Conservation (phyloP, 2,329 filamentous ascomycete genomes). For the Hyphodiscus sp. region DNA sequence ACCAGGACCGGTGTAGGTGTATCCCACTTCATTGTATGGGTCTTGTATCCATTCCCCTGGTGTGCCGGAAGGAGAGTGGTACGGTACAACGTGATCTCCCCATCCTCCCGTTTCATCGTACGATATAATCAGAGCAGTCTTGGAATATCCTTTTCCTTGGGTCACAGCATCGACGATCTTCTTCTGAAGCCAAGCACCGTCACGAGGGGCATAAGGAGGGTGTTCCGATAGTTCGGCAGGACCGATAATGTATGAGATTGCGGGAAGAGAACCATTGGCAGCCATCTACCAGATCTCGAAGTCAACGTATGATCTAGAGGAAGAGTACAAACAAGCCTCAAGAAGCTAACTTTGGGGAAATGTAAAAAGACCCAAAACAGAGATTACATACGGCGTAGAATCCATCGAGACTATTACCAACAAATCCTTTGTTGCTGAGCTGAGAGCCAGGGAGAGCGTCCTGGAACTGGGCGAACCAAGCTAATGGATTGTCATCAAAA, state of each 20-base stretch:
- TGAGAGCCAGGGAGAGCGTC: conserved; percentile 32
- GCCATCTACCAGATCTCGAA: conserved; percentile 29
- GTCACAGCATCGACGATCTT: conserved; percentile 44
- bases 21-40: conserved; percentile 35
- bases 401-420: conserved; percentile 29
- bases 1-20: conserved; percentile 36
- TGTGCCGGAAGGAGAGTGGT: conserved; percentile 41
- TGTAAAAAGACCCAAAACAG: no score
- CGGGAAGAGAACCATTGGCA: conserved; percentile 43
- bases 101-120: conserved; percentile 37
- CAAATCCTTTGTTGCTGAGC: conserved; percentile 35
- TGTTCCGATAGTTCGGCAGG: conserved; percentile 46
- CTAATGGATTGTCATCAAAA: conserved; percentile 42
- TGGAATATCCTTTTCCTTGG: conserved; percentile 39
- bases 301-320: no score
- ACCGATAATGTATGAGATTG: conserved; percentile 43
- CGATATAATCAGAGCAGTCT: conserved; percentile 7
- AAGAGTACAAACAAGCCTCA: no score
- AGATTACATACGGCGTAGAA: conserved; percentile 35
- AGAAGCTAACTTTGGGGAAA: no score
- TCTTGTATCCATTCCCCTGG: conserved; percentile 47
- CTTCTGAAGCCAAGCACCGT: conserved; percentile 48
- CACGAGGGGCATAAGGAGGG: conserved; percentile 43
- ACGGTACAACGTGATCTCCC: conserved; percentile 48
- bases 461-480: conserved; percentile 41